A percentile compares a stretch with the other conserved stretches of the same genome.
These are phyloP conservation scores for Stachybotrys elegans DNA, from an alignment of 2,329 filamentous ascomycete genomes.

Conservation along the genomic window DNA sequence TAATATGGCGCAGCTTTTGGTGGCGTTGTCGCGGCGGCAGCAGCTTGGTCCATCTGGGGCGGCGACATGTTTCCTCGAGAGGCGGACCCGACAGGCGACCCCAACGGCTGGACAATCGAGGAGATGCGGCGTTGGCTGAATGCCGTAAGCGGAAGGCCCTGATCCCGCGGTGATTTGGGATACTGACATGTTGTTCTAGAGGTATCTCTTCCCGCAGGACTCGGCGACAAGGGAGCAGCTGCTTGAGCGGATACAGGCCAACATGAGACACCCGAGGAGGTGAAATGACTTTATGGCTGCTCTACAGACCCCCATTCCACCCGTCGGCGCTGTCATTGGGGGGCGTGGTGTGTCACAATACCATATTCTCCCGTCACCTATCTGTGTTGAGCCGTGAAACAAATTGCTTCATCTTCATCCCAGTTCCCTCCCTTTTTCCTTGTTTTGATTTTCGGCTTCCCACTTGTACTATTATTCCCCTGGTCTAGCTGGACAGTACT, in stretches of 20 bases:
- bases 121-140: slow-evolving; percentile 79
- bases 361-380: too few species aligned
- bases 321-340: neutral
- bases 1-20: slow-evolving; percentile 58
- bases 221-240: slow-evolving; percentile 40
- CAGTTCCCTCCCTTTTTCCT: too few species aligned
- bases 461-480: too few species aligned
- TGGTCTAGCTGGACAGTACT: too few species aligned
- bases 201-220: slow-evolving; percentile 40
- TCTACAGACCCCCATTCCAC: too few species aligned
- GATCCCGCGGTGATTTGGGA: neutral
- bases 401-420: too few species aligned
- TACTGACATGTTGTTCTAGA: slow-evolving; percentile 30
- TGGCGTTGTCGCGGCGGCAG: slow-evolving; percentile 74
- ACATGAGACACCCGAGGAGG: slow-evolving; percentile 37
- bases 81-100: slow-evolving; percentile 72
- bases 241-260: slow-evolving; percentile 39
- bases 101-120: slow-evolving; percentile 66
- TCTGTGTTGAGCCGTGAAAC: too few species aligned
- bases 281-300: too few species aligned
- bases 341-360: too few species aligned
- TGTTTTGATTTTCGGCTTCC: too few species aligned
- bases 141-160: slow-evolving; percentile 50
- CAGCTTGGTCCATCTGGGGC: slow-evolving; percentile 81
- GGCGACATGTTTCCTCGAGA: slow-evolving; percentile 74